A percentile compares a stretch with the other conserved stretches of the same genome.
These are phyloP conservation scores for Syzygium grande DNA, from an alignment of 345 rosid species.

Conservation along the genomic window DNA sequence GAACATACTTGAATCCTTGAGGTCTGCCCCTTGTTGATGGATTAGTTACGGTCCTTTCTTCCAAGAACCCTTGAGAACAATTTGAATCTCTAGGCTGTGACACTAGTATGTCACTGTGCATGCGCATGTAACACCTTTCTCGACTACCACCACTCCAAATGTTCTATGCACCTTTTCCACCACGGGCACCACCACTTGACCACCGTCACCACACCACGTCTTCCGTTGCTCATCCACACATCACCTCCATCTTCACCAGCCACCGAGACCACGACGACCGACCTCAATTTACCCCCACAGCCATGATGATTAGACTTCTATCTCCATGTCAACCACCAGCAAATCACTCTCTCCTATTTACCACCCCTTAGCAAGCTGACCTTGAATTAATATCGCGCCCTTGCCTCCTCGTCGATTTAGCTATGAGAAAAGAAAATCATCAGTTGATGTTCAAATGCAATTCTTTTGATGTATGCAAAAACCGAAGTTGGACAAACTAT, in stretches of 20 bases:
- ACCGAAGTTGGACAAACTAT: not conserved
- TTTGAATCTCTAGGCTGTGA: not conserved
- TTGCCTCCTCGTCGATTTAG: not conserved
- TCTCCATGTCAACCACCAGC: not conserved
- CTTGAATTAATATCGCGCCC: not conserved
- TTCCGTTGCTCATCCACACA: not conserved
- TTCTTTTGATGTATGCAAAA: not conserved
- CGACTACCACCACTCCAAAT: rapidly evolving
- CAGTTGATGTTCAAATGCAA: not conserved
- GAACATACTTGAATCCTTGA: too few relatives aligned
- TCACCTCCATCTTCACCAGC: not conserved
- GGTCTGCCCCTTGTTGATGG: too few relatives aligned
- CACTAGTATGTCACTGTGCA: not conserved
- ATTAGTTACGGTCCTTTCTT: too few relatives aligned
- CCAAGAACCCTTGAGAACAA: too few relatives aligned
- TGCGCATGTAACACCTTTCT: not conserved
- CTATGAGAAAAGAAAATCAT: not conserved
- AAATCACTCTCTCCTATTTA: not conserved
- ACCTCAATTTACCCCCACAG: not conserved
- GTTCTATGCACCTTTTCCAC: not conserved
- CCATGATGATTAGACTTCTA: not conserved
- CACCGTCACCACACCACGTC: not conserved
- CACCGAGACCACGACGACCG: not conserved
- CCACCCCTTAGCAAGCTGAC: not conserved
- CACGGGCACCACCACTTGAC: not conserved